Conservation (phyloP, 495 filamentous ascomycete species). For the Physcia stellaris region DNA sequence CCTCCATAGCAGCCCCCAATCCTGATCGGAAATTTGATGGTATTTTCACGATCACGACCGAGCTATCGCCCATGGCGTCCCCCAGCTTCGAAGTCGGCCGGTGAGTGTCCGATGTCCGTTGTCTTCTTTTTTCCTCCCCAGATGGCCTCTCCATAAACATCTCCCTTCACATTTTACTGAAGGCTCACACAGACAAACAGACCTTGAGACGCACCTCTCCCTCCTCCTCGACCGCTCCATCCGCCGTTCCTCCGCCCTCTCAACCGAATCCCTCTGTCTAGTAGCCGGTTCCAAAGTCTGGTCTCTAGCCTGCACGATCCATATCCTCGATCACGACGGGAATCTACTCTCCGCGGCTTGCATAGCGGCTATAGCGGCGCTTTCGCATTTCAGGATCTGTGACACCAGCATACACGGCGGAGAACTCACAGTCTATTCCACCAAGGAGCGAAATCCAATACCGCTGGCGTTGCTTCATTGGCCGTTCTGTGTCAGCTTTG, state of each 20-base stretch:
- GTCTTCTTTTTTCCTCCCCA: neutral
- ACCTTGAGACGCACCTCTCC: constrained; percentile 70
- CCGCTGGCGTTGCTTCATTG: constrained; percentile 78
- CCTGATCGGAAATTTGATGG: constrained; percentile 88
- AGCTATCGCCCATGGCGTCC: constrained; percentile 84
- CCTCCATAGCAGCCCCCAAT: constrained; percentile 70
- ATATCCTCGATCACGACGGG: constrained; percentile 80
- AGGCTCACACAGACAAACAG: constrained; percentile 40
- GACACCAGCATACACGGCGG: constrained; percentile 77
- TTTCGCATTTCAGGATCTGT: constrained; percentile 80
- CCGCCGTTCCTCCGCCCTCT: constrained; percentile 78
- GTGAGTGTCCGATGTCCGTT: constrained; percentile 25
- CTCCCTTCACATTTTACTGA: neutral
- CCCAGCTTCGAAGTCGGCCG: constrained; percentile 80
- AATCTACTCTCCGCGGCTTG: constrained; percentile 75
- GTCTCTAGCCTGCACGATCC: constrained; percentile 76
- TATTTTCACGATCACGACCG: constrained; percentile 78
- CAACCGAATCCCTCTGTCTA: constrained; percentile 91
- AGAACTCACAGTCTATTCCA: constrained; percentile 62
- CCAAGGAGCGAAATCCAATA: constrained; percentile 80
- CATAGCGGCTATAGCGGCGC: constrained; percentile 70
- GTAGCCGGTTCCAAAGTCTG: constrained; percentile 82
- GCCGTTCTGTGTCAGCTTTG: constrained; percentile 77
- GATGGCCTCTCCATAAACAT: constrained; percentile 1
- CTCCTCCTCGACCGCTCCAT: constrained; percentile 85